Evolutionary conservation across 352 stramenopile species (phyloP).

Genomic region (Plasmopara halstedii): DNA sequence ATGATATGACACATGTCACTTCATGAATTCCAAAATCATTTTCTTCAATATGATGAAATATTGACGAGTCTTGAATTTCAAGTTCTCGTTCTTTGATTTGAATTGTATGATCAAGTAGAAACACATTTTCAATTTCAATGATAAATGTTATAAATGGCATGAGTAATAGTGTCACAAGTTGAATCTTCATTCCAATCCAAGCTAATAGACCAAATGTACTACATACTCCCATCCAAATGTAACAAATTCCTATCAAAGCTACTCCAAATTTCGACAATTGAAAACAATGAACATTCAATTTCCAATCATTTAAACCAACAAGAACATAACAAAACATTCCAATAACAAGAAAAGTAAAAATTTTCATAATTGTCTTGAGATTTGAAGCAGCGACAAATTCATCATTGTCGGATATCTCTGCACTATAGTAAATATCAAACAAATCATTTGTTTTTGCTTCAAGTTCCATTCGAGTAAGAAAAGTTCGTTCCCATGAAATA

Average conservation of each 20-base stretch:
- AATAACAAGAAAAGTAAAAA: constrained; percentile 18
- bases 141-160: constrained; percentile 55
- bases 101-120: constrained; percentile 54
- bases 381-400: constrained; percentile 51
- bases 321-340: constrained; percentile 58
- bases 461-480: constrained; percentile 49
- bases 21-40: constrained; percentile 41
- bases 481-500: constrained; percentile 60
- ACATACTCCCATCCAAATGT: constrained; percentile 52
- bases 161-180: constrained; percentile 65
- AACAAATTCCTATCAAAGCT: constrained; percentile 54
- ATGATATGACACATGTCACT: constrained; percentile 41
- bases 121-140: constrained; percentile 69
- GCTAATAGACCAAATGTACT: constrained; percentile 62
- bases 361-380: constrained; percentile 30
- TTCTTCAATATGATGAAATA: constrained; percentile 44
- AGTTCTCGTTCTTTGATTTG: constrained; percentile 39
- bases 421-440: constrained; percentile 60
- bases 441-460: constrained; percentile 37
- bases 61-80: constrained; percentile 30
- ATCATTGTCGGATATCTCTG: constrained; percentile 48
- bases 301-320: constrained; percentile 65
- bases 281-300: constrained; percentile 39
- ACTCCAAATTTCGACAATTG: constrained; percentile 54
- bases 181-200: constrained; percentile 50